Percentiles rank a stretch among this genome's conserved stretches.
Evolutionary conservation across 495 filamentous ascomycete species (phyloP).

Genomic region (Extremus antarcticus): DNA sequence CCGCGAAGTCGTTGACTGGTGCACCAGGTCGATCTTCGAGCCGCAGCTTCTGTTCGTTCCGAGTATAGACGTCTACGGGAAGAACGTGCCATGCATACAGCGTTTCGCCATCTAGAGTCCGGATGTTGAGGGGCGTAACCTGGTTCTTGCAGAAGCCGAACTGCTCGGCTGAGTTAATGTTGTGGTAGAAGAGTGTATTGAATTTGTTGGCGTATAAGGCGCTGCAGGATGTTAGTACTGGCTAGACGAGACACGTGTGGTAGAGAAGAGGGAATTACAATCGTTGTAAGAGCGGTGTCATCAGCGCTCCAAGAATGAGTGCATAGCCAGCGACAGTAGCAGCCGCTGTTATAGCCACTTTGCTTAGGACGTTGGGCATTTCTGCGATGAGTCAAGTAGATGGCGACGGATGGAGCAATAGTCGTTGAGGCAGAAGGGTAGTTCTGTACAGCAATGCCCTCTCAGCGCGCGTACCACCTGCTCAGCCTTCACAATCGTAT

Average conservation of each 20-base stretch:
- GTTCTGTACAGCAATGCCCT: no score
- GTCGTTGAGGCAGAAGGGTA: background rate
- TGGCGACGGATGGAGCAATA: background rate
- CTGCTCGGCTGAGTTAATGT: conserved; percentile 59
- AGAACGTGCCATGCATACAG: conserved; percentile 34
- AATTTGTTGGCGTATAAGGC: conserved; percentile 68
- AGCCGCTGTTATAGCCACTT: background rate
- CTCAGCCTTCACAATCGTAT: no score
- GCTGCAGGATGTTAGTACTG: conserved; percentile 36
- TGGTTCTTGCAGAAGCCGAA: conserved; percentile 64
- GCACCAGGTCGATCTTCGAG: conserved; percentile 7
- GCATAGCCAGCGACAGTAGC: conserved; percentile 11
- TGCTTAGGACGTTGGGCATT: background rate
- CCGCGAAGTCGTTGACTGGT: conserved; percentile 22
- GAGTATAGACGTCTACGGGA: conserved; percentile 29
- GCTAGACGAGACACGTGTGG: background rate
- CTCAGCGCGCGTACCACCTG: no score
- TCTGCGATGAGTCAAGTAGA: background rate
- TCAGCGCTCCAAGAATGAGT: conserved; percentile 18
- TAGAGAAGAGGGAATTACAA: conserved; percentile 34
- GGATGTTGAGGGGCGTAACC: conserved; percentile 31
- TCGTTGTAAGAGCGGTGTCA: conserved; percentile 44
- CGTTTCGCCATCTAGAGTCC: conserved; percentile 27
- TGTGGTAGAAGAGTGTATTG: conserved; percentile 53
- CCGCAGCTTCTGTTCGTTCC: conserved; percentile 23